Percentiles rank a stretch among this genome's conserved stretches.
Conservation (phyloP, 75 land plant genomes). For the Sequoia sempervirens region DNA sequence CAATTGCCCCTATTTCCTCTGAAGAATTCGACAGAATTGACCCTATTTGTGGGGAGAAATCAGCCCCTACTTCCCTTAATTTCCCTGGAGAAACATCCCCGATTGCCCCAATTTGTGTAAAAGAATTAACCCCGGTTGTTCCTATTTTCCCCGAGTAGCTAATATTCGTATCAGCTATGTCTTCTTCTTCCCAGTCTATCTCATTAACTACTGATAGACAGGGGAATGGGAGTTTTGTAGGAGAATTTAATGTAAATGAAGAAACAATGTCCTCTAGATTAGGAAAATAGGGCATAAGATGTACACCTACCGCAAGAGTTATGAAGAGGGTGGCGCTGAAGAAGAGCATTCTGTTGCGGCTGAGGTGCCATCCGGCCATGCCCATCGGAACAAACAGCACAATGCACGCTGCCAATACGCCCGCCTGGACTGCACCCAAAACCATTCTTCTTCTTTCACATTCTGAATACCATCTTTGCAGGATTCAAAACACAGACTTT, state of each 20-base stretch:
- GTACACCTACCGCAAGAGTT: constrained; percentile 72
- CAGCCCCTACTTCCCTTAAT: background rate
- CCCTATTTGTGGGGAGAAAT: background rate
- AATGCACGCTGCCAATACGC: constrained; percentile 64
- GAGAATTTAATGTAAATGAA: background rate
- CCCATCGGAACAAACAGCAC: constrained; percentile 84
- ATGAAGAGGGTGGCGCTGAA: constrained; percentile 84
- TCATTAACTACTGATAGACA: constrained; percentile 14
- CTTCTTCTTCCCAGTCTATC: constrained; percentile 12
- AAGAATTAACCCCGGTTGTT: background rate
- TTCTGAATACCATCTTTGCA: background rate
- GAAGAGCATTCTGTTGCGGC: constrained; percentile 85
- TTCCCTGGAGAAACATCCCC: background rate
- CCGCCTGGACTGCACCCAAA: constrained; percentile 36
- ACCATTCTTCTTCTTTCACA: background rate
- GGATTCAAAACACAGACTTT: background rate
- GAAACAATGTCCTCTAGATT: constrained; percentile 17
- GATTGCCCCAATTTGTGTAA: background rate
- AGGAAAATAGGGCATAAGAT: constrained; percentile 79
- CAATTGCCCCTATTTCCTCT: background rate
- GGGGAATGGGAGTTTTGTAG: background rate
- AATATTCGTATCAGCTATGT: background rate
- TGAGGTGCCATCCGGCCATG: constrained; percentile 86
- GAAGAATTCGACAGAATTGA: background rate
- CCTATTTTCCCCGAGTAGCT: background rate